Percentiles rank a stretch among this genome's conserved stretches.
These are phyloP conservation scores for Prosopis cineraria DNA, from an alignment of 306 rosid species.

Conservation along the genomic window DNA sequence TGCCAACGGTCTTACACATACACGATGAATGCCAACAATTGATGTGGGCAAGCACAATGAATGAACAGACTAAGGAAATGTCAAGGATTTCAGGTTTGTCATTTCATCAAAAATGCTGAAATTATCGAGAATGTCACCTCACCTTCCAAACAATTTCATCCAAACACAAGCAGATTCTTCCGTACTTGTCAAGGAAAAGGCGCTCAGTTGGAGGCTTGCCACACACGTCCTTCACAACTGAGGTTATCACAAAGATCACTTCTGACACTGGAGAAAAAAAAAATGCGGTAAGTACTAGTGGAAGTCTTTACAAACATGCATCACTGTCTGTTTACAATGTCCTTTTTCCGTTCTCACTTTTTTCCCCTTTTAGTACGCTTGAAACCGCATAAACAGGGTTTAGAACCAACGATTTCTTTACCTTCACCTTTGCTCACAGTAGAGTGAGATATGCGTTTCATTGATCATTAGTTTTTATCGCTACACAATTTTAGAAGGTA, in stretches of 20 bases:
- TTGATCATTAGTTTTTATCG: not conserved
- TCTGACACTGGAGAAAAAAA: conserved; percentile 66
- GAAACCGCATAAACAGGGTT: not conserved
- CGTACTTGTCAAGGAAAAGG: conserved; percentile 91
- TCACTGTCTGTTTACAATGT: not conserved
- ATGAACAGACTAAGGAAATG: not conserved
- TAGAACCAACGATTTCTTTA: conserved; percentile 4
- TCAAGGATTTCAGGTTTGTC: conserved; percentile 5
- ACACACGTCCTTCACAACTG: conserved; percentile 90
- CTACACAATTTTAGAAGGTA: not conserved
- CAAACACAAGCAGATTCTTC: conserved; percentile 86
- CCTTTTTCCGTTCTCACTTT: not conserved
- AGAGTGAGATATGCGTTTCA: not conserved
- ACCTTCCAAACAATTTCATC: conserved; percentile 99
- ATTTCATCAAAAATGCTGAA: conserved; percentile 10
- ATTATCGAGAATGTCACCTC: conserved; percentile 18
- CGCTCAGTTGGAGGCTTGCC: conserved; percentile 93
- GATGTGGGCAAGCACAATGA: conserved; percentile 2
- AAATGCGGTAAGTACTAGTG: conserved; percentile 23
- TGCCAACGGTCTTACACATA: conserved; percentile 19
- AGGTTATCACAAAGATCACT: conserved; percentile 82
- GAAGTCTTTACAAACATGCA: not conserved
- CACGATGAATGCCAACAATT: not conserved
- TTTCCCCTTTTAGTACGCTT: not conserved
- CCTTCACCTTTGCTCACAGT: not conserved